Conservation (phyloP, 306 rosid species). For the Morella rubra region DNA sequence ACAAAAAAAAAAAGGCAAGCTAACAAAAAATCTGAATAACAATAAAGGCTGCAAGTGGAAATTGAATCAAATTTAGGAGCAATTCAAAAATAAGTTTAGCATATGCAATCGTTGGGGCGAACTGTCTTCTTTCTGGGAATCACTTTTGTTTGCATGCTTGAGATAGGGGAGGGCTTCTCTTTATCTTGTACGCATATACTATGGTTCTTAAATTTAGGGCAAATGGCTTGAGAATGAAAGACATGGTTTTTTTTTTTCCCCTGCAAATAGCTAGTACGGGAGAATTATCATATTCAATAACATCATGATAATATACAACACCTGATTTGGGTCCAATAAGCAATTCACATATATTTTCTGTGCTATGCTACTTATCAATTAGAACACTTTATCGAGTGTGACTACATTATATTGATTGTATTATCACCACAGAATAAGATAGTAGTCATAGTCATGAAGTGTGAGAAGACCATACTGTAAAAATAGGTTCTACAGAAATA, state of each 20-base stretch:
- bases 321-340: no score
- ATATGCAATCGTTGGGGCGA: background rate
- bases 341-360: background rate
- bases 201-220: background rate
- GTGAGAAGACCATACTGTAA: background rate
- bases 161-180: background rate
- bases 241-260: background rate
- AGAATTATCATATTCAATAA: background rate
- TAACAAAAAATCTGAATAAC: background rate
- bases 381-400: no score
- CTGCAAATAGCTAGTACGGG: background rate
- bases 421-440: background rate
- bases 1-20: background rate
- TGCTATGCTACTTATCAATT: background rate
- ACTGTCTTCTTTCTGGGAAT: background rate
- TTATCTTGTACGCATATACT: background rate
- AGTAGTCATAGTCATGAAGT: background rate
- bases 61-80: background rate
- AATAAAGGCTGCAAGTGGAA: background rate
- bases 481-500: background rate
- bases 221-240: background rate
- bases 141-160: background rate
- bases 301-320: background rate
- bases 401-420: background rate
- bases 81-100: background rate